A percentile compares a stretch with the other conserved stretches of the same genome.
Evolutionary conservation across 2,329 filamentous ascomycete species (phyloP).

Genomic region (Penicillium sp.): DNA sequence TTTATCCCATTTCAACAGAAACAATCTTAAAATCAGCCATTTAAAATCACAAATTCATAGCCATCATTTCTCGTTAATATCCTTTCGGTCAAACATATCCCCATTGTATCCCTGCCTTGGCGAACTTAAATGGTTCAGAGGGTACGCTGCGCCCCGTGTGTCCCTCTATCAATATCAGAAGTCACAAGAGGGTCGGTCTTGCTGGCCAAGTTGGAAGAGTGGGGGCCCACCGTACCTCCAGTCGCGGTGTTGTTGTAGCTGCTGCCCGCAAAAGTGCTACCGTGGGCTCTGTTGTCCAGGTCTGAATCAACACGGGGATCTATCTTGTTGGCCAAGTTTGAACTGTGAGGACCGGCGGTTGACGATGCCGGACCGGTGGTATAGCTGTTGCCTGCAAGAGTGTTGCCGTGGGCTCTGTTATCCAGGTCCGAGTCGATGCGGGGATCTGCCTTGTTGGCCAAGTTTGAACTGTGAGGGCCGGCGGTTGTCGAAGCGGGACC

Average conservation of each 20-base stretch:
- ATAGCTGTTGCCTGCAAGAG: background rate
- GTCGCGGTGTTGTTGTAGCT: slow-evolving; percentile 1
- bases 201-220: background rate
- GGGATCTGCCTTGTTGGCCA: slow-evolving; percentile 8
- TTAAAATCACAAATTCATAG: background rate
- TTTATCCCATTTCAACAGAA: background rate
- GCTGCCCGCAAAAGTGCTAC: slow-evolving; percentile 2
- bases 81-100: background rate
- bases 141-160: slow-evolving; percentile 1
- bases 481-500: background rate
- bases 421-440: slow-evolving; percentile 3
- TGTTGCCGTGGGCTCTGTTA: background rate
- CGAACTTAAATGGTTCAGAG: background rate
- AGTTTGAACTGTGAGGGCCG: background rate
- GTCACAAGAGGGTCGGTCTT: slow-evolving; percentile 8
- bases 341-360: background rate
- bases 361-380: background rate
- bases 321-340: slow-evolving; percentile 1
- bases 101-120: background rate
- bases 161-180: background rate
- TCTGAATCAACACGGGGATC: slow-evolving; percentile 7
- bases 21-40: background rate
- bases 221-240: background rate
- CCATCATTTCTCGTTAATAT: background rate
- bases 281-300: background rate